Base-by-base conservation (phyloP, 106 monocot genomes). In the Acanthochlamys bracteata region DNA sequence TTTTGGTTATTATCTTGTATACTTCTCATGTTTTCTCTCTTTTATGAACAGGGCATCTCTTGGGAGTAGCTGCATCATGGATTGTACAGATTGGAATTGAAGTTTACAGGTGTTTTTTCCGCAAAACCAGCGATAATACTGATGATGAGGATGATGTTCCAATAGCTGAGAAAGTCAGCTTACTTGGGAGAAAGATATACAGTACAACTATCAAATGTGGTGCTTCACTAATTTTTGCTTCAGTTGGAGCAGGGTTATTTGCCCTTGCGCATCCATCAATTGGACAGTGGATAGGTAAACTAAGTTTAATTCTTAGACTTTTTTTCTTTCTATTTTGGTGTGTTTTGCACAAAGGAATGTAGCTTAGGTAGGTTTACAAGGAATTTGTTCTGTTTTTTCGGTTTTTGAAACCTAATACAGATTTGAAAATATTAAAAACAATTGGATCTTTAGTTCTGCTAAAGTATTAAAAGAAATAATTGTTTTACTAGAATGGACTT, bases 241-340 rank as follows among this genome's bases (percentile, higher is more conserved):
- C 98, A 4, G 61, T 92, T 70, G 92, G 91, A 71, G 98, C 77
- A 24, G 98, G 98, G 23, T 67, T 92, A 45, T 80, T 88, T 71
- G 83, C 88, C 14, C 72, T 84, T 68, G 65, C 81, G 41, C 78
- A 92, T 77, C 98, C 98, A 43, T 86, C 83, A 26, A 76, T 59
- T 49, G 98, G 98, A 17, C 98, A 92, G 20, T 92, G 92, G 91
- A 79, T 92, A 63, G 98, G 98, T 99, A 67, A 81, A 76, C 26
- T 56, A 15, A 52, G n/a, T 26, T 23, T 9, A 27, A 26, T 56
- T 25, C 4, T n/a, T 16, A 41, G 15, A 33, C 21, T 57, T 57
- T n/a, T 41, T 45, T 45, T 13, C 43, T 13, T 13, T 45, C 13
- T 13, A 45, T 49, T 49, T 49, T 1, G 10, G 12, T 14, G 49